A percentile compares a stretch with the other conserved stretches of the same genome.
These are phyloP conservation scores for Catharanthus roseus DNA, from an alignment of 257 asterid species.

Conservation along the genomic window DNA sequence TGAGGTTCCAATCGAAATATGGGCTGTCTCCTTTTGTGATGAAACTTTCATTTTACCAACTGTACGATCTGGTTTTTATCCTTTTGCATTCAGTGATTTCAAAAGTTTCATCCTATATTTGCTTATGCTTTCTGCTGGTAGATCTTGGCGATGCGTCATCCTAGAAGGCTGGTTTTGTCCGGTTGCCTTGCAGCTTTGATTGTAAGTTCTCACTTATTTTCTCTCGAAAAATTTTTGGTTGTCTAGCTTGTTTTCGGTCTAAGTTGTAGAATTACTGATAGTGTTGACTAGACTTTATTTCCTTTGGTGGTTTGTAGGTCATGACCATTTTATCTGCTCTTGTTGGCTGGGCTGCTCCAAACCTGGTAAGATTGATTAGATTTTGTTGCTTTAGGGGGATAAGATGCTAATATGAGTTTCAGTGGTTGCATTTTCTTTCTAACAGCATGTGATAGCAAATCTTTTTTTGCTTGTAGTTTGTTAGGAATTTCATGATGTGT, in stretches of 20 bases:
- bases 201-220: conserved; percentile 31
- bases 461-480: background rate
- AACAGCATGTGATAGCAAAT: background rate
- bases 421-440: background rate
- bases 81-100: background rate
- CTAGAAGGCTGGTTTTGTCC: conserved; percentile 79
- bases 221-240: background rate
- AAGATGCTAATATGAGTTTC: conserved; percentile 12
- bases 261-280: conserved; percentile 4
- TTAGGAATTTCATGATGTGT: background rate
- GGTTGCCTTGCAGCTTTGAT: conserved; percentile 93
- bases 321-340: conserved; percentile 91
- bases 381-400: background rate
- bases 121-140: conserved; percentile 18
- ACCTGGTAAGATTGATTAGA: conserved; percentile 44
- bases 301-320: conserved; percentile 42
- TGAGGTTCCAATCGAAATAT: background rate
- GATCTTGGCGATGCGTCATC: conserved; percentile 99
- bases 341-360: conserved; percentile 99
- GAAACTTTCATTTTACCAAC: background rate
- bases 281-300: background rate
- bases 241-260: background rate
- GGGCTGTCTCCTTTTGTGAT: background rate
- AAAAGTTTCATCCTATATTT: background rate
- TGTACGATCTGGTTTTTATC: background rate